Base-by-base conservation (phyloP, 768 basidiomycete species). In the Tylopilus sp. region DNA sequence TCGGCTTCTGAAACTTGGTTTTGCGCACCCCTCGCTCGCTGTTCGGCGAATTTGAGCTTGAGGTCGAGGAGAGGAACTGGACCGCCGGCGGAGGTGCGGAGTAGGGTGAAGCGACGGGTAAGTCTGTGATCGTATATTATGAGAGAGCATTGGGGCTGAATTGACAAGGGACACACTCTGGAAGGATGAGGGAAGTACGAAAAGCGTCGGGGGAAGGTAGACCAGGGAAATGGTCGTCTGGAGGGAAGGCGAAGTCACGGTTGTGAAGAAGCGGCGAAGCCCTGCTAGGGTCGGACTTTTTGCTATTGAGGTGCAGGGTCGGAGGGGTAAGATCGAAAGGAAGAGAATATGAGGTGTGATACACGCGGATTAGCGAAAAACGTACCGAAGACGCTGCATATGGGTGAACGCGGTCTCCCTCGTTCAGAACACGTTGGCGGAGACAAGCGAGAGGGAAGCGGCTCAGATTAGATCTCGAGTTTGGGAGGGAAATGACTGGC, bases 361-460 rank as follows among this genome's bases (percentile, higher is more conserved):
- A 48, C 58, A 53, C 62, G 56, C 58, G 69, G 65, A 62, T 57
- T 57, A 57, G 57, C 58, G 52, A 63, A 55, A 57, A 55, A 65
- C 86, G 74, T 76, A 88, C 89, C 89, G 89, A 72, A 91, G 87
- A 63, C 85, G 86, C 76, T 87, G 74, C 88, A 91, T 90, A 66
- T 63, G 59, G 54, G 60, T 54, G 45, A 60, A n/a, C n/a, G 56
- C 56, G 40, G 57, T 58, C 52, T 55, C 64, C 79, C 82, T 84
- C 79, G 79, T 76, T 81, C 81, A 73, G 71, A 75, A 80, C 86
- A 88, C 85, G 86, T 81, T 85, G 75, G 62, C 69, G 63, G 67
- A 50, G 42, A 31, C 44, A 66, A 50, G 55, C 60, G 51, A 48
- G 62, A 59, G 63, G 56, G 62, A 62, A 45, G 47, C 50, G 42